These are phyloP conservation scores for Glonium stellatum DNA, from an alignment of 495 filamentous ascomycete species.

Conservation along the genomic window DNA sequence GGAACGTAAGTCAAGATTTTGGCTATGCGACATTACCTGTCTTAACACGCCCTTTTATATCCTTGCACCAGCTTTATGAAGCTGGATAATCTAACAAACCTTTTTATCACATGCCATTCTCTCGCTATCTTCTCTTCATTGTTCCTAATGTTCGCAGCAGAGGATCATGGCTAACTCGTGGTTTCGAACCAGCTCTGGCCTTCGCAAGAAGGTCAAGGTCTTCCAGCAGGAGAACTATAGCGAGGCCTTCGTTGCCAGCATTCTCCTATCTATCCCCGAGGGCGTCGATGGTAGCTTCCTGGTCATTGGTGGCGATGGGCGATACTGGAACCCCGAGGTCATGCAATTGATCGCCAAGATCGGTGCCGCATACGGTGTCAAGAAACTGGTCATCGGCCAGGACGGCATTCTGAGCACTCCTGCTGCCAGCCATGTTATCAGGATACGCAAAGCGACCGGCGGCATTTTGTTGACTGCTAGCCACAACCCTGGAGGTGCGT, in stretches of 20 bases:
- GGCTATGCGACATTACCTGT: constrained; percentile 21
- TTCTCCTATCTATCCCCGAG: constrained; percentile 92
- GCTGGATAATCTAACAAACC: constrained; percentile 8
- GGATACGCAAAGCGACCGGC: constrained; percentile 87
- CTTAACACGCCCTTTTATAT: constrained; percentile 33
- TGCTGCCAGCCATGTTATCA: constrained; percentile 89
- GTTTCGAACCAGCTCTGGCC: constrained; percentile 64
- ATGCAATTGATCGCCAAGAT: constrained; percentile 97
- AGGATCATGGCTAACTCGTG: constrained; percentile 29
- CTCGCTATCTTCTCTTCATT: constrained; percentile 2
- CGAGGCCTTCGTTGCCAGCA: constrained; percentile 89
- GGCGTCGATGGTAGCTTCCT: constrained; percentile 80
- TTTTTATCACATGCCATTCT: constrained; percentile 11
- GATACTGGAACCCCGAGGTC: constrained; percentile 94
- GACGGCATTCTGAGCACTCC: constrained; percentile 94
- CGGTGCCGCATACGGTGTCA: constrained; percentile 91
- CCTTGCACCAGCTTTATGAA: constrained; percentile 16
- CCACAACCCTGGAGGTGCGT: constrained; percentile 90
- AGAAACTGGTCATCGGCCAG: constrained; percentile 95
- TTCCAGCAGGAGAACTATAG: constrained; percentile 94
- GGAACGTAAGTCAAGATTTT: constrained; percentile 74
- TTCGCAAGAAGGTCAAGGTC: constrained; percentile 96
- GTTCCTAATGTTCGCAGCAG: constrained; percentile 8
- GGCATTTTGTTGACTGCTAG: constrained; percentile 95
- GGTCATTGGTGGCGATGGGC: constrained; percentile 95